phyloP scores from a whole-genome alignment of 2,329 filamentous ascomycete genomes.

The Fusarium xylarioides region DNA sequence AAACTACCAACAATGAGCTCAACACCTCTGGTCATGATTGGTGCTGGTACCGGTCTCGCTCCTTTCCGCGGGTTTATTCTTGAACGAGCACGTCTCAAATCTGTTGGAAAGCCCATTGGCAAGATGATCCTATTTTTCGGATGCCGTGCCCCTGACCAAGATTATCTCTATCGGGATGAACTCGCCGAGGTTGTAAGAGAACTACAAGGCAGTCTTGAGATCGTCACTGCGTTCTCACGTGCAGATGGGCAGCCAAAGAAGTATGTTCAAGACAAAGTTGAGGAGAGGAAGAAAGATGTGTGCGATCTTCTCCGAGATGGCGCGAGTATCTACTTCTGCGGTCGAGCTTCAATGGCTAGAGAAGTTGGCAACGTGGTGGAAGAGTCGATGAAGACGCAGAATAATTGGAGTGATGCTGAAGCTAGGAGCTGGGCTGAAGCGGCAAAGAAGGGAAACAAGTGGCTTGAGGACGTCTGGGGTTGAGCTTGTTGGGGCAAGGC shows the following conservation, averaged over 20 bases:
- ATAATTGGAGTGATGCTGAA: constrained; percentile 51
- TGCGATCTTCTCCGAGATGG: constrained; percentile 45
- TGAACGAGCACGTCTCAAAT: constrained; percentile 35
- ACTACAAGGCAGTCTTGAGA: constrained; percentile 23
- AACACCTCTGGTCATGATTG: constrained; percentile 62
- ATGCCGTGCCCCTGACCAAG: constrained; percentile 61
- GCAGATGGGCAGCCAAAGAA: constrained; percentile 27
- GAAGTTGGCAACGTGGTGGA: constrained; percentile 53
- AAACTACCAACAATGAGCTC: constrained; percentile 53
- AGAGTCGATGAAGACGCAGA: constrained; percentile 46
- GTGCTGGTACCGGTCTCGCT: constrained; percentile 60
- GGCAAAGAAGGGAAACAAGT: constrained; percentile 60
- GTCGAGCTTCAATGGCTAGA: constrained; percentile 53
- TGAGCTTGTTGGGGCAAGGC: constrained; percentile 22
- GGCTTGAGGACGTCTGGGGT: constrained; percentile 64
- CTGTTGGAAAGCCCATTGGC: constrained; percentile 34
- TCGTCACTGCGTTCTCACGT: constrained; percentile 34
- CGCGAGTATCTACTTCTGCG: constrained; percentile 55
- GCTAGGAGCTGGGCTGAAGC: constrained; percentile 57
- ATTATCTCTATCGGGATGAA: constrained; percentile 64
- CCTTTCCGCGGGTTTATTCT: constrained; percentile 47
- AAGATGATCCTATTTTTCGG: constrained; percentile 63
- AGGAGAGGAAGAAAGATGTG: constrained; percentile 43
- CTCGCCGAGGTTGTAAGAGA: constrained; percentile 29
- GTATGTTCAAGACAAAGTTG: constrained; percentile 52